A percentile compares a stretch with the other conserved stretches of the same genome.
Evolutionary conservation across 2,329 filamentous ascomycete genomes (phyloP).

Genomic region (Diplodia intermedia): DNA sequence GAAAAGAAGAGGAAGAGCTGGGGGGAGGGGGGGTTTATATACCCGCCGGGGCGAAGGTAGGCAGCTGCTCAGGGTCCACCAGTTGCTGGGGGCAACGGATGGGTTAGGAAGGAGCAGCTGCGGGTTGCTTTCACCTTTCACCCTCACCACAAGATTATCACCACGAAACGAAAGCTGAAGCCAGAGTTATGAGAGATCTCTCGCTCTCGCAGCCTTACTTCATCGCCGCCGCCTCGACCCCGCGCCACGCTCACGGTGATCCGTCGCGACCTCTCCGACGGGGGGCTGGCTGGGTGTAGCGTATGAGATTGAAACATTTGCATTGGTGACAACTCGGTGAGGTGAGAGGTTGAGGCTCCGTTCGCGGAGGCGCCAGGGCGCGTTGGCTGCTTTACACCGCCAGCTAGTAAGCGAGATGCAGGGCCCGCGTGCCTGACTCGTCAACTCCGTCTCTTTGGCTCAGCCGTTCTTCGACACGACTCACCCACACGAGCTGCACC

Average conservation of each 20-base stretch:
- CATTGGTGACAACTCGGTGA: not conserved
- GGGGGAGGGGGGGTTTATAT: too few species aligned
- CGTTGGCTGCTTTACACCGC: slow-evolving; percentile 7
- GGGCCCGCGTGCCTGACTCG: slow-evolving; percentile 12
- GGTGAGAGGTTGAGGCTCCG: not conserved
- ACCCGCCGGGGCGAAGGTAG: too few species aligned
- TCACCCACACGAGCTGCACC: slow-evolving; percentile 22
- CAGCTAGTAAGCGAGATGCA: not conserved
- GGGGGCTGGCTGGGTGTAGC: not conserved
- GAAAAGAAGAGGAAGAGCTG: too few species aligned
- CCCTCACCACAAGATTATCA: too few species aligned
- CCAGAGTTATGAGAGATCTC: too few species aligned
- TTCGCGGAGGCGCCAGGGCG: slow-evolving; percentile 1
- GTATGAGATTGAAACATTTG: not conserved
- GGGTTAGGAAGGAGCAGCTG: too few species aligned
- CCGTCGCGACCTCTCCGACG: not conserved
- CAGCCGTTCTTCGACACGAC: slow-evolving; percentile 19
- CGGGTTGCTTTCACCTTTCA: too few species aligned
- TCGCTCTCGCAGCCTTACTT: too few species aligned
- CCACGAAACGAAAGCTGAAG: too few species aligned
- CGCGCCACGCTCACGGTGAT: not conserved
- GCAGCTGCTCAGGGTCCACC: too few species aligned
- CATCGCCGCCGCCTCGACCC: too few species aligned
- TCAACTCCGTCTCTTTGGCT: slow-evolving; percentile 21
- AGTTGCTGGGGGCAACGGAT: too few species aligned